Conservation (phyloP, 345 rosid species). For the Brassica cretica region DNA sequence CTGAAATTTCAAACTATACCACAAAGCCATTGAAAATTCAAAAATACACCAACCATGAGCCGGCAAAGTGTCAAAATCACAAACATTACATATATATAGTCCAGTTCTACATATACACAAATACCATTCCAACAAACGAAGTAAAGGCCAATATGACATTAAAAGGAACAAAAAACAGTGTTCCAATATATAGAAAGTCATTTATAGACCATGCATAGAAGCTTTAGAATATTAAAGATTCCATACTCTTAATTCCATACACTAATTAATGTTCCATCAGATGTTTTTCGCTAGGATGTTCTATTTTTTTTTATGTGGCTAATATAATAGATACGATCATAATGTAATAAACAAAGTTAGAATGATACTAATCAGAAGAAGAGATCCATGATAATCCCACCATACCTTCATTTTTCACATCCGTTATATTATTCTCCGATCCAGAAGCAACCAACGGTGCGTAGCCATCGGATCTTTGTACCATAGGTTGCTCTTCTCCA, state of each 20-base stretch:
- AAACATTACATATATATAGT: background rate
- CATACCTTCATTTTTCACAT: conserved; percentile 52
- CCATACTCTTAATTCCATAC: conserved; percentile 17
- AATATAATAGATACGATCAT: conserved; percentile 8
- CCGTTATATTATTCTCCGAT: conserved; percentile 40
- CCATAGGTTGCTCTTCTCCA: conserved; percentile 27
- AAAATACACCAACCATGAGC: background rate
- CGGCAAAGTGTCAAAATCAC: background rate
- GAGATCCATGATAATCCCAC: conserved; percentile 84
- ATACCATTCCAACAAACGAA: background rate
- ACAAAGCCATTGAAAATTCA: background rate
- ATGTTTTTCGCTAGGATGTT: conserved; percentile 2
- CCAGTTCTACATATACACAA: background rate
- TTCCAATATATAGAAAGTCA: conserved; percentile 25
- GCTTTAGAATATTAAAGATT: conserved; percentile 24
- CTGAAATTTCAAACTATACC: conserved; percentile 5
- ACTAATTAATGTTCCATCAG: conserved; percentile 14
- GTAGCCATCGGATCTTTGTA: conserved; percentile 41
- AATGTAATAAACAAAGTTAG: conserved; percentile 18
- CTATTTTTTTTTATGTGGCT: background rate
- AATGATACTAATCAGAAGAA: conserved; percentile 52
- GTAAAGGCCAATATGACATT: background rate
- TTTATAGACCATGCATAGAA: conserved; percentile 17
- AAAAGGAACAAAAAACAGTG: conserved; percentile 3
- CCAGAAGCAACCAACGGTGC: conserved; percentile 38